phyloP scores from a whole-genome alignment of 306 rosid genomes.

The Neltuma alba region DNA sequence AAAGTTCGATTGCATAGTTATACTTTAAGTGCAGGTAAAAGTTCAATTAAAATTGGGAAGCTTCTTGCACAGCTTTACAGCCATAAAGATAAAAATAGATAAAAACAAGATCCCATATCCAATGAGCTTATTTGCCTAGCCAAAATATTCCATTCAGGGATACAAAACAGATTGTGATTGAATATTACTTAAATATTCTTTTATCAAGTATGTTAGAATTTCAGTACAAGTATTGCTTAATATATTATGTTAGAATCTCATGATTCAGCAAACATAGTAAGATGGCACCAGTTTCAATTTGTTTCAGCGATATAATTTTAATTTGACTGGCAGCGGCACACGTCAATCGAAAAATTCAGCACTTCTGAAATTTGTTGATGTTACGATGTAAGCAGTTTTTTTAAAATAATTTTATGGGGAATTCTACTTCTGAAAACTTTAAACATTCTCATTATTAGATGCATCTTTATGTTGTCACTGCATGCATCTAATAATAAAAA shows the following conservation, averaged over 20 bases:
- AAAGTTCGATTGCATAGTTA: neutral
- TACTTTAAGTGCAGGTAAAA: neutral
- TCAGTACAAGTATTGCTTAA: neutral
- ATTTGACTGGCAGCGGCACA: neutral
- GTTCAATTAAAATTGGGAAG: neutral
- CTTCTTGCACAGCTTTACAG: neutral
- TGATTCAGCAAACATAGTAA: neutral
- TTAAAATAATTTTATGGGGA: neutral
- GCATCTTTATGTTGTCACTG: neutral
- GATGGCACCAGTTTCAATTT: neutral
- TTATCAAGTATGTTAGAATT: neutral
- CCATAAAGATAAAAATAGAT: neutral
- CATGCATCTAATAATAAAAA: neutral
- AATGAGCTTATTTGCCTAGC: neutral
- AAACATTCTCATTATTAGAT: neutral
- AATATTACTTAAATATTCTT: neutral
- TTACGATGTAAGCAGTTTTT: neutral
- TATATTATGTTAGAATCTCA: neutral
- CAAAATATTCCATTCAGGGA: neutral
- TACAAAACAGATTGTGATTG: neutral
- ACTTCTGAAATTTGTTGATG: neutral
- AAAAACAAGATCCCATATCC: neutral
- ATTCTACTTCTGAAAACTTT: neutral
- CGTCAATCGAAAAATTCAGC: neutral
- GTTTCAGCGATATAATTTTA: neutral